Percentiles rank a stretch among this genome's conserved stretches.
These are phyloP conservation scores for Glycine tomentella DNA, from an alignment of 306 rosid species.

Conservation along the genomic window DNA sequence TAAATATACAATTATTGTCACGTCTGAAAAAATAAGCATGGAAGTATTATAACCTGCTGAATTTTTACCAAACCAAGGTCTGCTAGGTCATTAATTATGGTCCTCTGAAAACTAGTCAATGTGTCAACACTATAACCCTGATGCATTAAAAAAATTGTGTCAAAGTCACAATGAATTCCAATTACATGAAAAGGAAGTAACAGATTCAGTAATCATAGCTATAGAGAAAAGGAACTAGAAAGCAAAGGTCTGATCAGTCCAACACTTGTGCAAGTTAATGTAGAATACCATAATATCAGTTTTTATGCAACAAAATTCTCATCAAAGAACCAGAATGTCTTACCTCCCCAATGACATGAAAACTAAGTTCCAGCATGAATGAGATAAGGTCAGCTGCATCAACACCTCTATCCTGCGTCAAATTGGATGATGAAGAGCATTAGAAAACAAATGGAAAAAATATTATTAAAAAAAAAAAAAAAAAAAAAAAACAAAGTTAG, in stretches of 20 bases:
- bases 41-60: conserved; percentile 75
- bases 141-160: conserved; percentile 42
- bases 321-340: conserved; percentile 38
- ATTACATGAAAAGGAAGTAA: conserved; percentile 25
- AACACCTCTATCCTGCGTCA: conserved; percentile 80
- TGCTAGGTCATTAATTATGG: conserved; percentile 78
- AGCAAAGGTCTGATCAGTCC: conserved; percentile 10
- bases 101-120: conserved; percentile 77
- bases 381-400: conserved; percentile 92
- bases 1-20: conserved; percentile 34
- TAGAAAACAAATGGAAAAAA: conserved; percentile 35
- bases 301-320: conserved; percentile 20
- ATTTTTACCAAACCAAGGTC: conserved; percentile 96
- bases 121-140: conserved; percentile 84
- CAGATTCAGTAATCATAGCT: conserved; percentile 20
- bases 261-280: conserved; percentile 23
- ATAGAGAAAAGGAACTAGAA: conserved; percentile 30
- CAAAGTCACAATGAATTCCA: conserved; percentile 30
- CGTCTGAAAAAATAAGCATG: conserved; percentile 41
- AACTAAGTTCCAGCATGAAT: conserved; percentile 94
- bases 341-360: conserved; percentile 97
- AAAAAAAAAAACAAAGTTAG: no score
- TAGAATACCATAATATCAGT: conserved; percentile 25
- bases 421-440: conserved; percentile 39
- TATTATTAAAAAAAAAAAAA: background rate